These are phyloP conservation scores for Melastoma candidum DNA, from an alignment of 441 rosid species.

Conservation along the genomic window DNA sequence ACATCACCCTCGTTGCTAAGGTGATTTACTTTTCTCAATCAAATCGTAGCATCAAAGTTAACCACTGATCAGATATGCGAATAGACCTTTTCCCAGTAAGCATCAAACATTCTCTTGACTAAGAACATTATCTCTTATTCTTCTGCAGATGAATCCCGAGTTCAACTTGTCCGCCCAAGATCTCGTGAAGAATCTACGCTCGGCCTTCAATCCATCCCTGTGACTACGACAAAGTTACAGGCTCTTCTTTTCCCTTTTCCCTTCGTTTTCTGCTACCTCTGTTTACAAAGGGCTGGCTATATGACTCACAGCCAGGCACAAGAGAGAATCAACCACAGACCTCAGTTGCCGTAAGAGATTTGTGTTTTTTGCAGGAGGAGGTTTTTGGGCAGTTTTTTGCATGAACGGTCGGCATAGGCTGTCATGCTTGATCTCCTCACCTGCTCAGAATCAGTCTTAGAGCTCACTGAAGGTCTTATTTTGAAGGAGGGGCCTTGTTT, in stretches of 20 bases:
- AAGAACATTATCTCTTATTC: not conserved
- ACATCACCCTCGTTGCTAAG: conserved; percentile 56
- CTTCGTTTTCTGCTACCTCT: not conserved
- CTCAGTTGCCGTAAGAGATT: too few relatives aligned
- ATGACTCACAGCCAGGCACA: not conserved
- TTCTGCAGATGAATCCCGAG: conserved; percentile 52
- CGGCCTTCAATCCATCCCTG: conserved; percentile 32
- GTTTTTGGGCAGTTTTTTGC: not conserved
- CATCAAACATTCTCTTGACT: not conserved
- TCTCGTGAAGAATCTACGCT: conserved; percentile 48
- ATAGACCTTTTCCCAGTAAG: not conserved
- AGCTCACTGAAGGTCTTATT: conserved; percentile 28
- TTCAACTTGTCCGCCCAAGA: conserved; percentile 47
- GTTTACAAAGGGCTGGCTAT: not conserved
- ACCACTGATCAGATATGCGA: not conserved
- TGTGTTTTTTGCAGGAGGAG: too few relatives aligned
- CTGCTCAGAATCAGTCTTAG: conserved; percentile 14
- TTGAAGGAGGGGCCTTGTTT: conserved; percentile 28
- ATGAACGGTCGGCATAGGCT: conserved; percentile 11
- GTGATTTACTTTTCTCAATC: conserved; percentile 18
- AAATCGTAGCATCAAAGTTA: not conserved
- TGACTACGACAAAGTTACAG: conserved; percentile 12
- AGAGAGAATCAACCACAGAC: not conserved
- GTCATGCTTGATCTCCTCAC: conserved; percentile 15
- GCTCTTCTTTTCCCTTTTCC: not conserved